Conservation (phyloP, 139 green algal species). For the Eudorina sp. region DNA sequence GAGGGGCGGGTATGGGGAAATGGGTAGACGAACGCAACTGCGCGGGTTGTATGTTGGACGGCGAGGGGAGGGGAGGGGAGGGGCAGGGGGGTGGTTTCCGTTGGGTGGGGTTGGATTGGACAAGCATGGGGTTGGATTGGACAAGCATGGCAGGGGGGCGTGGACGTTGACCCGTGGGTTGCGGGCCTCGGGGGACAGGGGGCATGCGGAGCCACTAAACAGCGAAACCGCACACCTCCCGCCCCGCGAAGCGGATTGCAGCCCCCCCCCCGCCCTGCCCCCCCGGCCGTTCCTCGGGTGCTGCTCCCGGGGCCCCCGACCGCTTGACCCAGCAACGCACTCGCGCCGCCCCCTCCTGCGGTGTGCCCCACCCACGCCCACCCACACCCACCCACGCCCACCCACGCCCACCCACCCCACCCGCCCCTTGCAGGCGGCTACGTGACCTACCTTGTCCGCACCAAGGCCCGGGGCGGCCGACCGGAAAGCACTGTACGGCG, state of each 20-base stretch:
- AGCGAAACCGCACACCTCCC: too few relatives aligned
- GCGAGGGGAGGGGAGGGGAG: not conserved
- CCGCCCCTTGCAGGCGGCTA: constrained; percentile 52
- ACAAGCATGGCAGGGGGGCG: not conserved
- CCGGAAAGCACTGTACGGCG: constrained; percentile 62
- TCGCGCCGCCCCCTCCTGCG: too few relatives aligned
- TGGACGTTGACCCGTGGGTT: not conserved
- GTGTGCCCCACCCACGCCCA: too few relatives aligned
- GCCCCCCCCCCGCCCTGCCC: too few relatives aligned
- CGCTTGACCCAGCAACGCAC: too few relatives aligned
- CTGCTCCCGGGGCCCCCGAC: too few relatives aligned
- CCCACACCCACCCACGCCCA: not conserved
- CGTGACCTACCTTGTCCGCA: constrained; percentile 74
- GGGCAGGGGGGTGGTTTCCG: not conserved
- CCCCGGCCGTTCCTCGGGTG: too few relatives aligned
- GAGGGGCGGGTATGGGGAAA: not conserved
- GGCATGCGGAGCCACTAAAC: too few relatives aligned
- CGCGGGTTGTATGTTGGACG: too few relatives aligned
- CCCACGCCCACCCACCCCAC: not conserved
- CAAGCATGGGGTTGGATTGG: not conserved
- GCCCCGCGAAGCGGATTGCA: too few relatives aligned
- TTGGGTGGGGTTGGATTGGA: not conserved
- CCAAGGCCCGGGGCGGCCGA: constrained; percentile 4
- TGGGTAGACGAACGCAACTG: not conserved
- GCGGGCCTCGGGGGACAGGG: not conserved